A percentile compares a stretch with the other conserved stretches of the same genome.
phyloP scores from a whole-genome alignment of 306 rosid genomes.

The Castanea crenata region DNA sequence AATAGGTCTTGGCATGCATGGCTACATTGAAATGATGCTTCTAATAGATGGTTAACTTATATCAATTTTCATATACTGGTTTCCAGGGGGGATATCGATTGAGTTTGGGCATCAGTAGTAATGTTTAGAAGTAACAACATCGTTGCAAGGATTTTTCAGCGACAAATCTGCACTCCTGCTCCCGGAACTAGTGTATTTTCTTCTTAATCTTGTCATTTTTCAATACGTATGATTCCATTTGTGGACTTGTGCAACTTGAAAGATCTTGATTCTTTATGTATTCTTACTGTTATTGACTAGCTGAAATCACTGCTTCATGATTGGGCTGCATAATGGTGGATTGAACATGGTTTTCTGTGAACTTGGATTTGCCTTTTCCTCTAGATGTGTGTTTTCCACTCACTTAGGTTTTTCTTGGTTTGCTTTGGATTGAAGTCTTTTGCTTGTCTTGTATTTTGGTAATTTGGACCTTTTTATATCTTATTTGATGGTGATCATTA shows the following conservation, averaged over 20 bases:
- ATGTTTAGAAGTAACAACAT: conserved; percentile 84
- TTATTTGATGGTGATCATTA: neutral
- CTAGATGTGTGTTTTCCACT: neutral
- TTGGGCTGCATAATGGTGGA: neutral
- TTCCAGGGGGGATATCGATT: conserved; percentile 24
- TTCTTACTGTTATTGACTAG: neutral
- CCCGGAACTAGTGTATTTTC: conserved; percentile 76
- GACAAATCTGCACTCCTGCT: conserved; percentile 81
- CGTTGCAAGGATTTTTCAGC: conserved; percentile 76
- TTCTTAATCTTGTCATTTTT: conserved; percentile 13
- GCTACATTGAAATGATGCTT: neutral
- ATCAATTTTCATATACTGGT: neutral
- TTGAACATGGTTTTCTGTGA: neutral
- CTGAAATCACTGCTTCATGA: neutral
- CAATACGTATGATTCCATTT: neutral
- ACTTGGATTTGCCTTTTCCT: neutral
- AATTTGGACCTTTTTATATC: neutral
- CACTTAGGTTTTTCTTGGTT: neutral
- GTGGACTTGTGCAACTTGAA: neutral
- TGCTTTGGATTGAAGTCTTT: neutral
- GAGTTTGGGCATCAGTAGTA: conserved; percentile 34
- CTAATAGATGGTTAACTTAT: neutral
- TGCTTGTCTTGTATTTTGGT: neutral
- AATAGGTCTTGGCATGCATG: neutral
- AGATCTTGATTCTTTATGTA: neutral